A percentile compares a stretch with the other conserved stretches of the same genome.
Evolutionary conservation across 768 basidiomycete genomes (phyloP).

Genomic region (Kwoniella europaea): DNA sequence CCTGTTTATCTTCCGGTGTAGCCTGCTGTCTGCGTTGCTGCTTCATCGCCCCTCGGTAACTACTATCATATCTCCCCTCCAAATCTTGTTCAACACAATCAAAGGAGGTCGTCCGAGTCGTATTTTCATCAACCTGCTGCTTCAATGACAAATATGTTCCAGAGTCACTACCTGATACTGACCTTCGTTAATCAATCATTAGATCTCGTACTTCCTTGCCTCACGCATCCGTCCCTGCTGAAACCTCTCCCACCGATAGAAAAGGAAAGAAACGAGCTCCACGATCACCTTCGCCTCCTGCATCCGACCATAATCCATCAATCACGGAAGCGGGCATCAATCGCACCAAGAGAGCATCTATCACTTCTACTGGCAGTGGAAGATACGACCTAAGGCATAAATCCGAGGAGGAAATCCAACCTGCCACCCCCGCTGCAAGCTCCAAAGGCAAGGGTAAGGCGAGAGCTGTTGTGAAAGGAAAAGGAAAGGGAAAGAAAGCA

Average conservation of each 20-base stretch:
- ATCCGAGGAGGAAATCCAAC: conserved; percentile 10
- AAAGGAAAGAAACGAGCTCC: conserved; percentile 94
- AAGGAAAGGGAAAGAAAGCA: conserved; percentile 59
- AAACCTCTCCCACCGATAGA: conserved; percentile 26
- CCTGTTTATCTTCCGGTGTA: background rate
- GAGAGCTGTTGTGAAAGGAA: conserved; percentile 61
- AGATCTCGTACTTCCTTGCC: conserved; percentile 13
- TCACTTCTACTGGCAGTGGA: conserved; percentile 60
- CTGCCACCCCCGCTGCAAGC: conserved; percentile 63
- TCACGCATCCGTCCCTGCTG: background rate
- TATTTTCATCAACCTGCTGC: background rate
- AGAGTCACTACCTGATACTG: background rate
- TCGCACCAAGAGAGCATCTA: conserved; percentile 63
- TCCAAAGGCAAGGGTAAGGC: conserved; percentile 38
- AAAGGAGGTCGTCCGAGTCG: conserved; percentile 5
- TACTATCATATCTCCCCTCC: background rate
- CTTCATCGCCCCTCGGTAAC: background rate
- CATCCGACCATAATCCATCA: conserved; percentile 58
- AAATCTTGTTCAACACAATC: background rate
- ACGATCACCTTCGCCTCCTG: conserved; percentile 67
- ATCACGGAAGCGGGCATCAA: conserved; percentile 61
- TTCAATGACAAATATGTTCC: background rate
- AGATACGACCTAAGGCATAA: conserved; percentile 28
- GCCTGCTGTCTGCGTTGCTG: background rate
- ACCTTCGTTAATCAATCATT: background rate